These are phyloP conservation scores for Tuctoria greenei DNA, from an alignment of 176 grass and related monocot genomes.

Conservation along the genomic window DNA sequence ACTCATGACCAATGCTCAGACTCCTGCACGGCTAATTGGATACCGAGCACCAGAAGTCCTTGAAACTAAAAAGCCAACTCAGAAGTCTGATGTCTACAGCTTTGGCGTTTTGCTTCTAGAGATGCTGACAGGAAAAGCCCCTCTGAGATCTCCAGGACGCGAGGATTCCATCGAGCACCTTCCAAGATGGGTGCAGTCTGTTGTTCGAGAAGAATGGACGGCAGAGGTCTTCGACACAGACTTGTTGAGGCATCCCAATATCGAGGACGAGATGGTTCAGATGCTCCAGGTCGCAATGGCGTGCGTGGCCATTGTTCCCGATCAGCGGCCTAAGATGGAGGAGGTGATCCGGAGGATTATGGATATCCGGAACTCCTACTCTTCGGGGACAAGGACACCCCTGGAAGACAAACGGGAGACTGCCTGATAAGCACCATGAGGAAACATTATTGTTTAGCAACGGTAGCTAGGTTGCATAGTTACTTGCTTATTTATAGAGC, in stretches of 20 bases:
- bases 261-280: conserved; percentile 95
- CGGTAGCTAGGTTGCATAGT: conserved; percentile 48
- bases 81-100: conserved; percentile 92
- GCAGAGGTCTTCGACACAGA: conserved; percentile 89
- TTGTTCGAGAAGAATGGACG: conserved; percentile 95
- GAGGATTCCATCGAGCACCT: conserved; percentile 68
- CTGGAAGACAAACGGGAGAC: conserved; percentile 51
- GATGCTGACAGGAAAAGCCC: conserved; percentile 90
- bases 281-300: conserved; percentile 95
- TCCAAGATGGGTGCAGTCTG: conserved; percentile 84
- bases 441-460: conserved; percentile 29
- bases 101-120: conserved; percentile 90
- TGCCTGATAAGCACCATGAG: conserved; percentile 38
- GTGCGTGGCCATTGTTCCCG: conserved; percentile 50
- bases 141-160: conserved; percentile 58
- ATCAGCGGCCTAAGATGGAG: conserved; percentile 83
- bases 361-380: conserved; percentile 57
- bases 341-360: conserved; percentile 75
- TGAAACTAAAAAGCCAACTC: conserved; percentile 63
- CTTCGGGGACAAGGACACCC: conserved; percentile 50
- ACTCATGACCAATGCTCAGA: conserved; percentile 55
- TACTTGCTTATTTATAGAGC: conserved; percentile 46
- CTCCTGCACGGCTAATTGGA: conserved; percentile 56
- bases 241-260: conserved; percentile 63
- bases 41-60: conserved; percentile 85